These are phyloP conservation scores for Pichia norvegensis DNA, from an alignment of 1,139 yeast genomes.

Conservation along the genomic window DNA sequence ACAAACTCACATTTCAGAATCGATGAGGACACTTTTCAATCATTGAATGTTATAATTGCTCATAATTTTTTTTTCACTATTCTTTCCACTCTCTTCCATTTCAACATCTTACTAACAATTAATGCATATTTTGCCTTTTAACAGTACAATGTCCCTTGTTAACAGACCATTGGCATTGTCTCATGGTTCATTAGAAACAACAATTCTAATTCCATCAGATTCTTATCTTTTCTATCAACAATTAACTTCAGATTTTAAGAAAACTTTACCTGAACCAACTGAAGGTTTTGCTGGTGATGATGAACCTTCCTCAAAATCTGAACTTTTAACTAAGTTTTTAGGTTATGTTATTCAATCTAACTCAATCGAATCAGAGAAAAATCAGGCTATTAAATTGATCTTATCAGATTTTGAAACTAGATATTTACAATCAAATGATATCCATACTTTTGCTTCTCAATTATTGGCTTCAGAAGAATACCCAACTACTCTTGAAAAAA, in stretches of 20 bases:
- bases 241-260: slow-evolving; percentile 76
- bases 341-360: slow-evolving; percentile 58
- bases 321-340: slow-evolving; percentile 74
- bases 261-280: slow-evolving; percentile 70
- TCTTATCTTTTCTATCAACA: slow-evolving; percentile 77
- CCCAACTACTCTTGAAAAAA: slow-evolving; percentile 65
- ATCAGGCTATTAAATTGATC: slow-evolving; percentile 61
- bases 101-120: neutral
- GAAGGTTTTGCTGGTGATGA: slow-evolving; percentile 82
- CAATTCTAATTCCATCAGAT: slow-evolving; percentile 77
- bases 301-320: slow-evolving; percentile 85
- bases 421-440: slow-evolving; percentile 69
- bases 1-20: too few relatives aligned
- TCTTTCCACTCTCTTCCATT: neutral
- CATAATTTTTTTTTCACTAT: neutral
- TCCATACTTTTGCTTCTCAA: slow-evolving; percentile 79
- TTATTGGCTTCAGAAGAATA: slow-evolving; percentile 46
- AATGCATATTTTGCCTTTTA: neutral
- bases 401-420: slow-evolving; percentile 78
- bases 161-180: slow-evolving; percentile 70
- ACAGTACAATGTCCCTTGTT: slow-evolving; percentile 17
- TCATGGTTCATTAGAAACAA: slow-evolving; percentile 85
- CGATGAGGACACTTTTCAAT: too few relatives aligned
- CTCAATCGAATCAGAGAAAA: slow-evolving; percentile 24
- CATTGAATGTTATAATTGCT: too few relatives aligned